Percentiles rank a stretch among this genome's conserved stretches.
Evolutionary conservation across 371 early-diverging fungal genomes (phyloP).

Genomic region (Actinomortierella wolfii): DNA sequence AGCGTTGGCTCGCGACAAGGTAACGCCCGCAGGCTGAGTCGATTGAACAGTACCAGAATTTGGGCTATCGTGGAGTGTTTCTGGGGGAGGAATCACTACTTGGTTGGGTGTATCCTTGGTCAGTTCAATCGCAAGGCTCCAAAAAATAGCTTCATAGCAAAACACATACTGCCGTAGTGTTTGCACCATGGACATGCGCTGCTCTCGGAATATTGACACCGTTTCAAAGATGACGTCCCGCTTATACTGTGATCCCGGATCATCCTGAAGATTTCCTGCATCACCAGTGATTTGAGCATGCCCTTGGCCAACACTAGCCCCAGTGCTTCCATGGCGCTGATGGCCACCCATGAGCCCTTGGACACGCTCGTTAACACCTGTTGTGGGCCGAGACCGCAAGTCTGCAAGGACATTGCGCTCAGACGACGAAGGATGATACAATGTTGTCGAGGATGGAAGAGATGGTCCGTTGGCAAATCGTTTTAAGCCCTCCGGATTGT

Average conservation of each 20-base stretch:
- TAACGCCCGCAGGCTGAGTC: too few relatives aligned
- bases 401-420: too few relatives aligned
- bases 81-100: conserved; percentile 2
- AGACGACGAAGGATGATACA: too few relatives aligned
- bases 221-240: conserved; percentile 65
- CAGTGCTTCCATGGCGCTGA: conserved; percentile 7
- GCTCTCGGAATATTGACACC: conserved; percentile 75
- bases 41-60: too few relatives aligned
- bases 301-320: neutral
- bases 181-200: conserved; percentile 89
- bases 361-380: conserved; percentile 6
- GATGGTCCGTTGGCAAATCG: too few relatives aligned
- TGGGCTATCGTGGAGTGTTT: too few relatives aligned
- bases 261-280: too few relatives aligned
- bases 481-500: conserved; percentile 7
- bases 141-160: conserved; percentile 86
- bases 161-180: conserved; percentile 88
- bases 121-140: conserved; percentile 48
- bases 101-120: conserved; percentile 10
- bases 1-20: conserved; percentile 21
- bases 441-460: too few relatives aligned
- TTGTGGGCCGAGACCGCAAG: too few relatives aligned
- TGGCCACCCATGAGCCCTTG: conserved; percentile 5
- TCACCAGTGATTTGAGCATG: neutral
- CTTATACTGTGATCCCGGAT: conserved; percentile 8